These are phyloP conservation scores for Chiua sp. DNA, from an alignment of 1,284 basidiomycete genomes.

Conservation along the genomic window DNA sequence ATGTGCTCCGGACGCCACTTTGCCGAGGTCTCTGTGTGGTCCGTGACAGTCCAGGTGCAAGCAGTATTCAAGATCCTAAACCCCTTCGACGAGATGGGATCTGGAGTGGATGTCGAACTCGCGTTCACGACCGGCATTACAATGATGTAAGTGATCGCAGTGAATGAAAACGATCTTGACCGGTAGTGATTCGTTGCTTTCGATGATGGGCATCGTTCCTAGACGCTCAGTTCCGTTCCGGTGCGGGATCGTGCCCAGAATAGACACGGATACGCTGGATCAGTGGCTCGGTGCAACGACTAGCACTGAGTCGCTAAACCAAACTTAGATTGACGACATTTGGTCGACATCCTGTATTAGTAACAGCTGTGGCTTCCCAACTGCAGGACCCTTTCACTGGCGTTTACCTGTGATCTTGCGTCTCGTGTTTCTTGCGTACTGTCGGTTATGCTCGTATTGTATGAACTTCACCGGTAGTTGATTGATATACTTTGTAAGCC, in stretches of 20 bases:
- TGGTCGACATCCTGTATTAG: too few species aligned
- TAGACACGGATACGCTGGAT: conserved; percentile 3
- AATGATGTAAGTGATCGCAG: conserved; percentile 8
- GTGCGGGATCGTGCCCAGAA: conserved; percentile 9
- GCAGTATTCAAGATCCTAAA: conserved; percentile 10
- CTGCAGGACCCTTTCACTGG: too few species aligned
- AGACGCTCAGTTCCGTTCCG: conserved; percentile 13
- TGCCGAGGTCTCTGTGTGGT: conserved; percentile 18
- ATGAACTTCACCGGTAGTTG: too few species aligned
- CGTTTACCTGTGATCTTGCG: too few species aligned
- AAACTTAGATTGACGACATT: too few species aligned
- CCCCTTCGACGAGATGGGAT: conserved; percentile 13
- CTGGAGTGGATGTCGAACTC: conserved; percentile 12
- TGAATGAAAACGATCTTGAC: neutral
- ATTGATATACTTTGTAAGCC: too few species aligned
- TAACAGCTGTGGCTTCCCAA: too few species aligned
- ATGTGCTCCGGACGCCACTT: conserved; percentile 14
- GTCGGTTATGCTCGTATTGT: too few species aligned
- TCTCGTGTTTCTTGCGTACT: too few species aligned
- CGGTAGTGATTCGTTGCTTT: neutral
- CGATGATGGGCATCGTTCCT: neutral
- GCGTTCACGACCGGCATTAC: conserved; percentile 9
- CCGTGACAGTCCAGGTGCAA: conserved; percentile 8
- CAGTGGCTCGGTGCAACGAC: conserved; percentile 3
- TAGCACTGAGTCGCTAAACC: neutral